Percentiles rank a stretch among this genome's conserved stretches.
phyloP scores from a whole-genome alignment of 768 basidiomycete genomes.

The Auricularia sp. region DNA sequence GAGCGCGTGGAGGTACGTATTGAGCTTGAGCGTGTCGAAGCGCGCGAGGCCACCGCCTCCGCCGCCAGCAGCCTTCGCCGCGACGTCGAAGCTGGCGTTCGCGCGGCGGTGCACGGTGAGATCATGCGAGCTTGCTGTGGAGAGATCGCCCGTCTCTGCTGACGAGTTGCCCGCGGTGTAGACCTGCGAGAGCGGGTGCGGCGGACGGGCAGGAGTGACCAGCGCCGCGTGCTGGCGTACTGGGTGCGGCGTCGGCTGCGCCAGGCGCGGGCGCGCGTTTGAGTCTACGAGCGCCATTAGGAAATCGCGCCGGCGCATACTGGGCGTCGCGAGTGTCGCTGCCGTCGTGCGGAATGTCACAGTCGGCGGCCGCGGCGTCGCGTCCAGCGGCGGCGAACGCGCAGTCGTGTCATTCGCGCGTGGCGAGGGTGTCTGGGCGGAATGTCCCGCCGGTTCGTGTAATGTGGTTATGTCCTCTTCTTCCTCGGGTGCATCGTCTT shows the following conservation, averaged over 20 bases:
- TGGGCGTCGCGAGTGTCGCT: conserved; percentile 51
- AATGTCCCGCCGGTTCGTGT: not conserved
- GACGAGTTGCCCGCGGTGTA: conserved; percentile 38
- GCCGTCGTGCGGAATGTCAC: conserved; percentile 15
- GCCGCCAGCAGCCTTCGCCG: conserved; percentile 48
- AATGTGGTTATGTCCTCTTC: not conserved
- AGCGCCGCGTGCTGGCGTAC: conserved; percentile 29
- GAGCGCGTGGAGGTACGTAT: conserved; percentile 75
- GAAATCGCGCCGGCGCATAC: conserved; percentile 68
- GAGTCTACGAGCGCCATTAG: conserved; percentile 78
- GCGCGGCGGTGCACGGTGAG: conserved; percentile 65
- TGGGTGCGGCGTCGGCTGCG: conserved; percentile 55
- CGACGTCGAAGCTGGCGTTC: conserved; percentile 84
- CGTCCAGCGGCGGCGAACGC: conserved; percentile 43
- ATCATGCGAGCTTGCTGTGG: conserved; percentile 82
- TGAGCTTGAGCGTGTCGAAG: conserved; percentile 80
- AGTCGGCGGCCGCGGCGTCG: conserved; percentile 19
- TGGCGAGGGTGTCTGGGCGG: conserved; percentile 40
- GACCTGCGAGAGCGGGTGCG: conserved; percentile 59
- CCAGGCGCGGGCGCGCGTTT: conserved; percentile 63
- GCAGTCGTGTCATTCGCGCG: conserved; percentile 44
- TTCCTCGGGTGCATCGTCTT: not conserved
- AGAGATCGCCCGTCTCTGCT: conserved; percentile 41
- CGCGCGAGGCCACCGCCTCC: conserved; percentile 59
- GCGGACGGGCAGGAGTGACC: conserved; percentile 52